These are phyloP conservation scores for Castanea sativa DNA, from an alignment of 306 rosid genomes.

Conservation along the genomic window DNA sequence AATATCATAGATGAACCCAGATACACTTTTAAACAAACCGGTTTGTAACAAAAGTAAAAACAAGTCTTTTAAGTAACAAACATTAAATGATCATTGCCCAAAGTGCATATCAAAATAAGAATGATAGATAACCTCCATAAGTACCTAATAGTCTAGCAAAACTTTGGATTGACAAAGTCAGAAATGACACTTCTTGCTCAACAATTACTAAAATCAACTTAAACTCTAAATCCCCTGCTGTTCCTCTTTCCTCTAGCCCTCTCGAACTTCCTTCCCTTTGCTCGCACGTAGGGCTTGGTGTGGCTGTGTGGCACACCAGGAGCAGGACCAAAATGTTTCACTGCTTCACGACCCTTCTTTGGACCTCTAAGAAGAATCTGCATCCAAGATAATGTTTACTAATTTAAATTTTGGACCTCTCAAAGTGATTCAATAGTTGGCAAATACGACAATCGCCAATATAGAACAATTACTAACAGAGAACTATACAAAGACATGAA, in stretches of 20 bases:
- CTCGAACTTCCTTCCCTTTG: conserved; percentile 82
- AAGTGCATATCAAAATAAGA: neutral
- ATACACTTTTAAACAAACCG: neutral
- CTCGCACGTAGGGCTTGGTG: conserved; percentile 64
- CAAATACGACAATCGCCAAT: neutral
- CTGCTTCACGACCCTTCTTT: conserved; percentile 77
- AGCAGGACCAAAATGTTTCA: conserved; percentile 84
- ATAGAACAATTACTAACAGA: neutral
- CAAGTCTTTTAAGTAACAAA: neutral
- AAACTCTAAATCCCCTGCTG: conserved; percentile 66
- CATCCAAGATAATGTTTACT: conserved; percentile 1
- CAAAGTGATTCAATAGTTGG: neutral
- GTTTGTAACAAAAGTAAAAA: neutral
- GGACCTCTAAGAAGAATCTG: conserved; percentile 80
- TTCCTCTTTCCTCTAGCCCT: conserved; percentile 79
- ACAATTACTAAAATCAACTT: conserved; percentile 12
- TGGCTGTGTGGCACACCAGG: conserved; percentile 93
- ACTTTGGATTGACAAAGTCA: conserved; percentile 25
- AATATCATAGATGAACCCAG: neutral
- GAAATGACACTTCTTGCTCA: conserved; percentile 11
- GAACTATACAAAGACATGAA: neutral
- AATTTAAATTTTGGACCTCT: neutral
- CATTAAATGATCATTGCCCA: neutral
- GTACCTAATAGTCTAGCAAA: conserved; percentile 11
- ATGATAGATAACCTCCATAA: neutral